Evolutionary conservation across 2,329 filamentous ascomycete species (phyloP), one percentile per base, ranked within the genome.

Genomic region (Dactylellina drechsleri): DNA sequence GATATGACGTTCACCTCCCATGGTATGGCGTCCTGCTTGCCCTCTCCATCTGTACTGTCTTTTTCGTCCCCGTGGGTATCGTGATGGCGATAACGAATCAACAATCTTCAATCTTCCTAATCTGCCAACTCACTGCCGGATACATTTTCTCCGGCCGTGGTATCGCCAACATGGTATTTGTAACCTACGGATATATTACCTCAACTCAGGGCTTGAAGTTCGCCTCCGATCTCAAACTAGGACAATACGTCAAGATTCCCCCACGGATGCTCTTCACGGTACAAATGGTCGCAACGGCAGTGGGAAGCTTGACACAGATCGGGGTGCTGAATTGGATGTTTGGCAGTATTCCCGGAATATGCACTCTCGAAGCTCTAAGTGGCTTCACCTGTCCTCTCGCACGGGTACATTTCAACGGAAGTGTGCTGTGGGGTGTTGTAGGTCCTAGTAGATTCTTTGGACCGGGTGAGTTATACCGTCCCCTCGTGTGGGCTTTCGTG

Each of bases 31-130:
- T 96, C 2, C 84, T 96, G 15, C 85, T 96, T 4, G 91, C 92
- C 0, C 85, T 96, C 1, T 87, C 85, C 26, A 92, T 96, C 64
- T 92, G 92, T 75, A 88, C 89, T 18, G 82, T 94, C 65, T 90
- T 96, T 75, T 96, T 96, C 83, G 92, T 96, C 72, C 92, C 92
- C 10, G 94, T 95, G 77, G 92, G 92, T 75, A 95, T 96, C 80
- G 91, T 96, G 79, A 96, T 95, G 91, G 92, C 92, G 15, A 92
- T 96, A 78, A 96, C 92, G 8, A 96, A 95, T 81, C 92, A 94
- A 80, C 91, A 95, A 81, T 92, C 89, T 82, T 92, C 90, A 81
- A 92, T 94, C 77, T 95, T 94, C 81, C 86, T 95, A 41, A 91
- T 95, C 79, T 94, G 92, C 81, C 92, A 95, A 82, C 86, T 96